Base-by-base conservation (phyloP, 257 asterid species). In the Fraxinus excelsior region DNA sequence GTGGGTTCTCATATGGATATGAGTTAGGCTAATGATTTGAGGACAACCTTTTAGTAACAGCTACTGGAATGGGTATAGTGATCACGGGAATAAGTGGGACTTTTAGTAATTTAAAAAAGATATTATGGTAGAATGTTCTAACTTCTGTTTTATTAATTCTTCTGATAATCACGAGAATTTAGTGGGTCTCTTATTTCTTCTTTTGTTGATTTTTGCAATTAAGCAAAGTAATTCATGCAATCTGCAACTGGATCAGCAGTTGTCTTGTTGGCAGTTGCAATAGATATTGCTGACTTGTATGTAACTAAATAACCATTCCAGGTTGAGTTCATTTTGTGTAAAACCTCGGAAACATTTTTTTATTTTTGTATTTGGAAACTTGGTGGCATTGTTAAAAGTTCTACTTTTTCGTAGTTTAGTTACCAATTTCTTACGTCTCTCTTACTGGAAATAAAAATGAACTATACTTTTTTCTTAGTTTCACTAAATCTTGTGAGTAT, bases 61-160 rank as follows among this genome's bases (percentile, higher is more conserved):
- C 68, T 80, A 62, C 73, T 32, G 32, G n/a, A 46, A 38, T 28
- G 75, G 46, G 69, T 76, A 60, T 18, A 37, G 29, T 44, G 40
- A 72, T 7, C 38, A 67, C 35, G 46, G 49, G 38, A 23, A 70
- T 25, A 74, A 77, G 58, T 16, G 42, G 66, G 35, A 25, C 64
- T 14, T 34, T 40, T 42, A 51, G 32, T 62, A 23, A 62, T 31
- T 35, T 35, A 5, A 60, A 7, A 21, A 67, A 49, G 35, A 76
- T 18, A 64, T 71, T 44, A 12, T 69, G 29, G 68, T 37, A 66
- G 65, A 49, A 3, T 42, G 13, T 38, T 70, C 9, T 25, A 62
- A 25, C 42, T 19, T n/a, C 60, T 21, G 65, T 44, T 74, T 11
- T 68, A 44, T 56, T 32, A 3, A 42, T 16, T 73, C 64, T 58